Base-by-base conservation (phyloP, 176 grass and related monocot genomes). In the Zizania latifolia region DNA sequence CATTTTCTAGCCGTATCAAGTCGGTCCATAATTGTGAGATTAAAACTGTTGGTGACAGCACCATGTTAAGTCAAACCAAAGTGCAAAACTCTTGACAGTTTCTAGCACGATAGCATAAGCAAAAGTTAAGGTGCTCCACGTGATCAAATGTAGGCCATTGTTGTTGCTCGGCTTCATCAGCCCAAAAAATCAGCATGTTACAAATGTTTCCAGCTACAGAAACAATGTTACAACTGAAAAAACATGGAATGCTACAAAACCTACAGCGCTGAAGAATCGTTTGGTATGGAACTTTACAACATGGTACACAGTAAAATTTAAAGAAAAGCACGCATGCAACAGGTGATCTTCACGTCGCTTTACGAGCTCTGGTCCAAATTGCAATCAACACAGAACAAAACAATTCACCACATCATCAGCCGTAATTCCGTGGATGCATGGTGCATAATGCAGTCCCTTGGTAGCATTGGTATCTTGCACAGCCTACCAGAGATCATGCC, bases 391-490 rank as follows among this genome's bases (percentile, higher is more conserved):
- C 27, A 68, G 22, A 30, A 12, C 17, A 21, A 61, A 16, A 33
- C 29, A 62, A 71, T 5, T 50, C 50, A 12, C 1, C n/a, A 30
- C 54, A 35, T 10, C 21, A 10, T 23, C 29, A 62, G 14, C 29
- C 15, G 8, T 61, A 16, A 61, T 62, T 50, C 30, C 26, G 21
- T 23, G 57, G 15, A 29, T 23, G 51, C 9, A 3, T 13, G 2
- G 0, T 13, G 3, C 8, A 32, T 69, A 21, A 14, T 51, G 68
- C 44, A 21, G 24, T n/a, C 53, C 17, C 26, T 30, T 41, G 17
- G 71, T 32, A 70, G 63, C 55, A 24, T 13, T 68, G 51, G 51
- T 26, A 70, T 79, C 60, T 78, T 41, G 62, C 54, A 68, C 60
- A 53, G 54, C 38, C 15, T 30, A 70, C 54, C 41, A 10, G 34